Evolutionary conservation across 2,329 filamentous ascomycete genomes (phyloP).

Genomic region (Botryotinia narcissicola): DNA sequence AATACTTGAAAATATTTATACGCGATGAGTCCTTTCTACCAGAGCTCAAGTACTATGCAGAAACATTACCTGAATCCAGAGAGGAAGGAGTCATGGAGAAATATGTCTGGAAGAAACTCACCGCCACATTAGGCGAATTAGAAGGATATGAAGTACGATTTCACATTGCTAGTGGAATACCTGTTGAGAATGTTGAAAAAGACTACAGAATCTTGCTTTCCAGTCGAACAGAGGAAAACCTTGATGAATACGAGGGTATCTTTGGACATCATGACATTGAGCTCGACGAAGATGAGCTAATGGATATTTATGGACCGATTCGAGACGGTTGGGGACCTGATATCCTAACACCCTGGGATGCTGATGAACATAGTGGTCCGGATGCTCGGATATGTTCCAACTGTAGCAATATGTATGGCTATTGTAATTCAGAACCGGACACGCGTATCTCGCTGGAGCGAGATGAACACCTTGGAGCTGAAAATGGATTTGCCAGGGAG

Average conservation of each 20-base stretch:
- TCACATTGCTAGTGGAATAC: not conserved
- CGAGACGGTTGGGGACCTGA: no score
- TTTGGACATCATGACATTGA: not conserved
- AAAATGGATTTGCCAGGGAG: not conserved
- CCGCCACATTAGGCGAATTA: not conserved
- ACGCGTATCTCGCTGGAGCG: not conserved
- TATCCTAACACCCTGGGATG: not conserved
- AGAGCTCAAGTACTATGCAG: not conserved
- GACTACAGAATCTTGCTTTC: not conserved
- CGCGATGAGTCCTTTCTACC: not conserved
- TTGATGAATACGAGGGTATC: not conserved
- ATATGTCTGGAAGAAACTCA: not conserved
- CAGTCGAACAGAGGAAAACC: not conserved
- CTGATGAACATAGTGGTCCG: not conserved
- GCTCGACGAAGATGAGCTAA: not conserved
- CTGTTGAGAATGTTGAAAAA: not conserved
- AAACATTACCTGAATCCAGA: not conserved
- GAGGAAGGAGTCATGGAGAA: no score
- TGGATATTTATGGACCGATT: not conserved
- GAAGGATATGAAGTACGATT: not conserved
- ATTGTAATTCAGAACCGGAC: not conserved
- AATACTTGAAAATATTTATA: not conserved
- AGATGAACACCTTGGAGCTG: not conserved
- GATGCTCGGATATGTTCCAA: not conserved
- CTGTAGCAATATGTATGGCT: not conserved